These are phyloP conservation scores for Acanthamoeba castellanii DNA, from an alignment of 208 protist species.

Conservation along the genomic window DNA sequence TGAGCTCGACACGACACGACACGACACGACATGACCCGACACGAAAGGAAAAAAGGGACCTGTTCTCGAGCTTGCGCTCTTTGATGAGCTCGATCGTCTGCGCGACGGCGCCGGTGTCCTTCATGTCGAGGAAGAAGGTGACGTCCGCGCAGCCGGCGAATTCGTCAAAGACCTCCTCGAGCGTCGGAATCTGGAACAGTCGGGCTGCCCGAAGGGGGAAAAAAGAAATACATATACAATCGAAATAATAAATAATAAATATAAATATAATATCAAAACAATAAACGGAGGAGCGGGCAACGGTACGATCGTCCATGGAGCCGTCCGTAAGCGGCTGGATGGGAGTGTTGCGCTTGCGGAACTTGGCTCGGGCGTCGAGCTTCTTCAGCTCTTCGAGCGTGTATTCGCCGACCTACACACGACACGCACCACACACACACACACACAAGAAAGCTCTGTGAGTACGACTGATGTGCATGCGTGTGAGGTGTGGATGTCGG, in stretches of 20 bases:
- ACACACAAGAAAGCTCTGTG: neutral
- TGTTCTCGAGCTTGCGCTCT: slow-evolving; percentile 2
- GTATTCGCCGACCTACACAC: neutral
- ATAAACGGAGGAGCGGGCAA: neutral
- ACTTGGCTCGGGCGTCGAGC: slow-evolving; percentile 49
- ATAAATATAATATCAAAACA: neutral
- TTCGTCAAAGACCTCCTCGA: slow-evolving; percentile 58
- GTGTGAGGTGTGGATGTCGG: neutral
- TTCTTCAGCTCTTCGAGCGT: slow-evolving; percentile 39
- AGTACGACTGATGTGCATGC: neutral
- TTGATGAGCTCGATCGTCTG: slow-evolving; percentile 32
- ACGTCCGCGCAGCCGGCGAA: slow-evolving; percentile 1
- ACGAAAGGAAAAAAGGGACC: neutral
- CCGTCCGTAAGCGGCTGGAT: slow-evolving; percentile 26
- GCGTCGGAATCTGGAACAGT: slow-evolving; percentile 49
- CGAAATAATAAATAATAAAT: neutral
- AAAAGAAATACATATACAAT: neutral
- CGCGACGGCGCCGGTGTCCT: neutral
- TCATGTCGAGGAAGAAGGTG: slow-evolving; percentile 58
- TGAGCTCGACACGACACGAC: neutral
- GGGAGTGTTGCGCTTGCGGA: neutral
- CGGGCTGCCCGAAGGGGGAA: neutral
- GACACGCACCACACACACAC: neutral
- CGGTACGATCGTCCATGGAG: slow-evolving; percentile 9
- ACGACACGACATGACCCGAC: neutral